Evolutionary conservation across 495 filamentous ascomycete species (phyloP).

Genomic region (Astrocystis sublimbata): DNA sequence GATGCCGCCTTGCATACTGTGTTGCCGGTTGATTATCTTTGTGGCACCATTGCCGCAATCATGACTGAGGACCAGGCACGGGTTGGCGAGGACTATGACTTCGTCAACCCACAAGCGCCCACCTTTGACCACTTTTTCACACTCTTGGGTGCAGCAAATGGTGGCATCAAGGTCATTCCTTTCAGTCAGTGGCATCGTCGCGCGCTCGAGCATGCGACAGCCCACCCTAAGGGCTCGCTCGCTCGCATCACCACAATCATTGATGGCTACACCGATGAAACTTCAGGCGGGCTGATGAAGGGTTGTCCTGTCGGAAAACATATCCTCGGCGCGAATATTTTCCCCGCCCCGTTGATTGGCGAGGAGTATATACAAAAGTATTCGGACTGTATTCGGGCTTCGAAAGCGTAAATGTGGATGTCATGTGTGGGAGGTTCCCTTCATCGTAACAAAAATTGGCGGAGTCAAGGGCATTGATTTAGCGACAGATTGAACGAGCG

Average conservation of each 20-base stretch:
- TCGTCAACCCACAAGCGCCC: slow-evolving; percentile 25
- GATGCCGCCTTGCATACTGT: slow-evolving; percentile 32
- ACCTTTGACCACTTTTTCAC: slow-evolving; percentile 32
- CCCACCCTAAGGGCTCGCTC: slow-evolving; percentile 24
- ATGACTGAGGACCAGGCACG: slow-evolving; percentile 28
- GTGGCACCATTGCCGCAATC: slow-evolving; percentile 27
- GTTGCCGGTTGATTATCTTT: slow-evolving; percentile 35
- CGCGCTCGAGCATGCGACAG: slow-evolving; percentile 28
- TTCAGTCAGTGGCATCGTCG: slow-evolving; percentile 27
- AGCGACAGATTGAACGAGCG: too few relatives aligned
- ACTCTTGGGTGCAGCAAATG: slow-evolving; percentile 17
- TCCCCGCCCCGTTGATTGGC: slow-evolving; percentile 25
- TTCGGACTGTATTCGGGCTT: slow-evolving; percentile 7
- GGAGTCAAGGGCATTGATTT: too few relatives aligned
- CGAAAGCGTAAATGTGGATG: not conserved
- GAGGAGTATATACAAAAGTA: slow-evolving; percentile 25
- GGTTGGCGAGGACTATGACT: slow-evolving; percentile 34
- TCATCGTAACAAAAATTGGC: too few relatives aligned
- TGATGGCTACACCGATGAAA: slow-evolving; percentile 30
- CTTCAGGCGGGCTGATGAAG: slow-evolving; percentile 26
- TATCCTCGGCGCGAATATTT: slow-evolving; percentile 25
- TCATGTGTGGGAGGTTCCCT: too few relatives aligned
- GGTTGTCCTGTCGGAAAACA: slow-evolving; percentile 26
- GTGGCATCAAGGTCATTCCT: slow-evolving; percentile 18
- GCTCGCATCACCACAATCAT: slow-evolving; percentile 32